These are phyloP conservation scores for Ophiosphaerella korrae DNA, from an alignment of 2,329 filamentous ascomycete species.

Conservation along the genomic window DNA sequence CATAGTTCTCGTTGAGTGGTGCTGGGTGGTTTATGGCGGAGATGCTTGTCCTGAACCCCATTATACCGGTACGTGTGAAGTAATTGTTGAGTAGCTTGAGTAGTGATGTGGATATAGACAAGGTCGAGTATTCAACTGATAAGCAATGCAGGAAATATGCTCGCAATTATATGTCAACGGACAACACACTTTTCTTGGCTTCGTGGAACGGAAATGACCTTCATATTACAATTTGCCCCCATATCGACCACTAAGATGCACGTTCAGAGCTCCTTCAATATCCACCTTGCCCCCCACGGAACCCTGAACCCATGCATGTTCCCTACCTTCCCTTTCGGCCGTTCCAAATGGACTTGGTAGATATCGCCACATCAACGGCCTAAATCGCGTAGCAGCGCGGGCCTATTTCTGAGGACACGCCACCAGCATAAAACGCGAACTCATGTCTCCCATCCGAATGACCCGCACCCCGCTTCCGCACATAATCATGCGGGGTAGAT, in stretches of 20 bases:
- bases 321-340: conserved; percentile 16
- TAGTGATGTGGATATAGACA: not conserved
- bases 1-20: conserved; percentile 37
- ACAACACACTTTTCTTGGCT: conserved; percentile 17
- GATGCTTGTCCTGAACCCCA: conserved; percentile 44
- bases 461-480: conserved; percentile 13
- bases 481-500: conserved; percentile 23
- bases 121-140: conserved; percentile 3
- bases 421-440: conserved; percentile 8
- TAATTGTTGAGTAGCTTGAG: not conserved
- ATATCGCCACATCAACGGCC: conserved; percentile 7
- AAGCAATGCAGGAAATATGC: not conserved
- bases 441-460: conserved; percentile 17
- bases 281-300: not conserved
- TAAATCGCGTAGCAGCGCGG: conserved; percentile 6
- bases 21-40: conserved; percentile 26
- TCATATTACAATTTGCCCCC: conserved; percentile 5
- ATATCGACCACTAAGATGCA: conserved; percentile 1
- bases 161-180: conserved; percentile 19
- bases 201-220: conserved; percentile 12
- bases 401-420: conserved; percentile 10
- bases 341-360: conserved; percentile 8
- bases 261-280: not conserved
- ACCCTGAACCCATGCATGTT: conserved; percentile 1
- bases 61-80: conserved; percentile 8